These are phyloP conservation scores for Cenchrus fungigraminus DNA, from an alignment of 176 grass and related monocot species.

Conservation along the genomic window DNA sequence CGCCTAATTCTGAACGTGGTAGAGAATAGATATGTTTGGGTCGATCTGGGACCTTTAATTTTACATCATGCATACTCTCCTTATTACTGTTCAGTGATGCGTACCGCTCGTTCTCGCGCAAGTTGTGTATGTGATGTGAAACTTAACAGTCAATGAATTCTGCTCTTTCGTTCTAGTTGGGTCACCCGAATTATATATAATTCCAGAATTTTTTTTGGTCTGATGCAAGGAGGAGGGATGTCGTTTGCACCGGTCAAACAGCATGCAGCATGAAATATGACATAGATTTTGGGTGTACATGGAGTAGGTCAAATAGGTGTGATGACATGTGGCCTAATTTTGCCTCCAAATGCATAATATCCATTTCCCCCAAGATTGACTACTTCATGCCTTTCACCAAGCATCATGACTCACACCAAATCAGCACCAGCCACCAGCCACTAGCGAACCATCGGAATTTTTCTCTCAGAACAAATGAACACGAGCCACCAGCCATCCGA, in stretches of 20 bases:
- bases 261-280: slow-evolving; percentile 55
- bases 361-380: neutral
- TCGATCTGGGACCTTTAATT: neutral
- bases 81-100: slow-evolving; percentile 32
- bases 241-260: slow-evolving; percentile 16
- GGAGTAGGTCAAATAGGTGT: slow-evolving; percentile 42
- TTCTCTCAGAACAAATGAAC: no score
- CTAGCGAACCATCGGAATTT: no score
- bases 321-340: neutral
- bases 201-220: neutral
- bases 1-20: neutral
- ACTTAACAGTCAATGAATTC: slow-evolving; percentile 22
- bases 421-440: no score
- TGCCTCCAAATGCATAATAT: neutral
- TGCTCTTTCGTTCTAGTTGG: slow-evolving; percentile 17
- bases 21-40: neutral
- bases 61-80: neutral
- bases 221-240: slow-evolving; percentile 17
- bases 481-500: no score
- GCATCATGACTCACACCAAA: no score
- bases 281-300: slow-evolving; percentile 33
- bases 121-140: neutral
- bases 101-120: neutral
- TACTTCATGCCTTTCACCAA: neutral
- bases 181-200: slow-evolving; percentile 26